A percentile compares a stretch with the other conserved stretches of the same genome.
Evolutionary conservation across 129 eudicot species (phyloP).

Genomic region (Lactuca saligna): DNA sequence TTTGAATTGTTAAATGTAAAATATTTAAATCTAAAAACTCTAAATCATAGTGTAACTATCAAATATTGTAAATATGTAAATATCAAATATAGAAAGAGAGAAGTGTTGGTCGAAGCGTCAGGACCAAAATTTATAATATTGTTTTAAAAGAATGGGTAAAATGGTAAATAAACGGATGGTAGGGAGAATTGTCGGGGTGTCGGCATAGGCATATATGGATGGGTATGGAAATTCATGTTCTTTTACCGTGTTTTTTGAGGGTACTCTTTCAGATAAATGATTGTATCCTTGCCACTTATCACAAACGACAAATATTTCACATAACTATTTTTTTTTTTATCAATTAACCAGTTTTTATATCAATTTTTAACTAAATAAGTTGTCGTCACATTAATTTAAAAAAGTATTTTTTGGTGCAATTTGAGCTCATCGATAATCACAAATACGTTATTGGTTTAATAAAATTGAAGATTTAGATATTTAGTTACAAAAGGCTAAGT

Average conservation of each 20-base stretch:
- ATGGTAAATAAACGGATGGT: constrained; percentile 19
- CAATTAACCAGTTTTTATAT: not conserved
- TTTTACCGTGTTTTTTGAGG: constrained; percentile 9
- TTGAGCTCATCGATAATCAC: not conserved
- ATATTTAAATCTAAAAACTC: no score
- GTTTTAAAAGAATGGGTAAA: constrained; percentile 1
- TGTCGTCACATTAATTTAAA: constrained; percentile 9
- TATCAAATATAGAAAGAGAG: not conserved
- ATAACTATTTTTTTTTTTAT: not conserved
- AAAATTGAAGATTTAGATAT: no score
- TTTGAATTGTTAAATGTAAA: no score
- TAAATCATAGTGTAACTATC: no score
- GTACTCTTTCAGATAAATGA: not conserved
- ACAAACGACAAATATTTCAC: constrained; percentile 13
- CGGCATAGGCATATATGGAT: constrained; percentile 11
- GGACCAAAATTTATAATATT: not conserved
- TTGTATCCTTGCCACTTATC: constrained; percentile 1
- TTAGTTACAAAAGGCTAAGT: no score
- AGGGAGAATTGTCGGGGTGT: constrained; percentile 24
- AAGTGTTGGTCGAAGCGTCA: constrained; percentile 2
- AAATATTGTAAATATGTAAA: not conserved
- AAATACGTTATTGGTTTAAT: not conserved
- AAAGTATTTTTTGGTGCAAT: not conserved
- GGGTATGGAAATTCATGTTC: constrained; percentile 1
- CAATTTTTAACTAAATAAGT: not conserved